These are phyloP conservation scores for Rhipidocladum racemiflorum DNA, from an alignment of 176 grass and related monocot genomes.

Conservation along the genomic window DNA sequence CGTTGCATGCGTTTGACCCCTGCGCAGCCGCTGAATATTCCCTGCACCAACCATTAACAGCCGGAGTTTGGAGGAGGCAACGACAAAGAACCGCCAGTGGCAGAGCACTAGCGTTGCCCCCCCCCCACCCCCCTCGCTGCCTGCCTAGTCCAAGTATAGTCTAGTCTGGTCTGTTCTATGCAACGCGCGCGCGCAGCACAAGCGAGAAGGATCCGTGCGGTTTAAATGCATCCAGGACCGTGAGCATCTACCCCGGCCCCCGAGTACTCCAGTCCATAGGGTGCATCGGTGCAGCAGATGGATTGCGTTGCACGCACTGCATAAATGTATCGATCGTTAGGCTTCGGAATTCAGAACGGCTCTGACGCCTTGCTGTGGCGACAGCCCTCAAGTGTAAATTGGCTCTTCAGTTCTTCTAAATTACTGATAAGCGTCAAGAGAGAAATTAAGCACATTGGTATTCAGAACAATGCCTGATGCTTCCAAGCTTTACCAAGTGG, in stretches of 20 bases:
- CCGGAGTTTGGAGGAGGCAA: conserved; percentile 19
- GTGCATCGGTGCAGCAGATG: not conserved
- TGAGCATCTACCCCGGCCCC: not conserved
- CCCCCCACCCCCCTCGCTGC: not conserved
- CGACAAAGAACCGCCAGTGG: not conserved
- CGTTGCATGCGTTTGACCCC: conserved; percentile 30
- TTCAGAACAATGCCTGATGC: not conserved
- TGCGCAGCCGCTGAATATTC: conserved; percentile 58
- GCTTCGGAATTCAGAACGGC: not conserved
- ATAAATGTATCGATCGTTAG: not conserved
- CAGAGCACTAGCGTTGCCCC: not conserved
- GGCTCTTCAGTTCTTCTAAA: not conserved
- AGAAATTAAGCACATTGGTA: not conserved
- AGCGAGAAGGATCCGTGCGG: not conserved
- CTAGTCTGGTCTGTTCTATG: not conserved
- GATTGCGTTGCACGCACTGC: conserved; percentile 26
- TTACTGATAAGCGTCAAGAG: not conserved
- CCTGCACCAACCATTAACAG: conserved; percentile 38
- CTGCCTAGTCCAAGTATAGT: not conserved
- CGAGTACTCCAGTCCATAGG: not conserved
- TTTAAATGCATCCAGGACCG: not conserved
- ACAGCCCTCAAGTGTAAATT: not conserved
- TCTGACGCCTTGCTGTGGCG: not conserved
- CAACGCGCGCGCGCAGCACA: not conserved
- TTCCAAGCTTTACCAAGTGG: not conserved